Conservation (phyloP, 768 basidiomycete genomes). For the Collybia mongolica region DNA sequence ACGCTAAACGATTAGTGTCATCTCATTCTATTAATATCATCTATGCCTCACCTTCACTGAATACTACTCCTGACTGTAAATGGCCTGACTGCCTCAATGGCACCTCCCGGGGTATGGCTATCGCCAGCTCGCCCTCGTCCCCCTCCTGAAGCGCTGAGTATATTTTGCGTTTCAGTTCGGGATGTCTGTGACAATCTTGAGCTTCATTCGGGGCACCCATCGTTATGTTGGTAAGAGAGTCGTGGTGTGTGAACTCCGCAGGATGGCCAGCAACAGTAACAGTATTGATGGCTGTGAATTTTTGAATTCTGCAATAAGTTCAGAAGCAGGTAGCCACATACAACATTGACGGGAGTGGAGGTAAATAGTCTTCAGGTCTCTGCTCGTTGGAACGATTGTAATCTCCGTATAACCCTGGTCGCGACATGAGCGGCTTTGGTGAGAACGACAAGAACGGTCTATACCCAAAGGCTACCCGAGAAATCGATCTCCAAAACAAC, state of each 20-base stretch:
- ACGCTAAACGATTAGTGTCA: conserved; percentile 2
- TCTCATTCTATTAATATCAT: background rate
- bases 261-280: conserved; percentile 70
- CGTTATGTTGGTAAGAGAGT: conserved; percentile 67
- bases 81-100: conserved; percentile 60
- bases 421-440: conserved; percentile 17
- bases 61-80: conserved; percentile 36
- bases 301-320: background rate
- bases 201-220: conserved; percentile 52
- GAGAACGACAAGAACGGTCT: conserved; percentile 19
- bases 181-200: conserved; percentile 83
- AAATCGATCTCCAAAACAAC: conserved; percentile 95
- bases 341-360: conserved; percentile 89
- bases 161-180: conserved; percentile 89
- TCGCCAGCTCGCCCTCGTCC: conserved; percentile 93
- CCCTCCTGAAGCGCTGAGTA: conserved; percentile 89
- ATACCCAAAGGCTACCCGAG: conserved; percentile 80
- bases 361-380: conserved; percentile 78
- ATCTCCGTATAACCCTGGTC: conserved; percentile 90
- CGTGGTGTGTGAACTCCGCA: conserved; percentile 77
- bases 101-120: conserved; percentile 78
- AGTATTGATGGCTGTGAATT: conserved; percentile 59
- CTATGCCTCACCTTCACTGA: conserved; percentile 54
- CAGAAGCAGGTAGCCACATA: conserved; percentile 34
- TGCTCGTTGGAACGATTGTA: conserved; percentile 78